phyloP scores from a whole-genome alignment of 2,329 filamentous ascomycete genomes.

The Neoarthrinium moseri region DNA sequence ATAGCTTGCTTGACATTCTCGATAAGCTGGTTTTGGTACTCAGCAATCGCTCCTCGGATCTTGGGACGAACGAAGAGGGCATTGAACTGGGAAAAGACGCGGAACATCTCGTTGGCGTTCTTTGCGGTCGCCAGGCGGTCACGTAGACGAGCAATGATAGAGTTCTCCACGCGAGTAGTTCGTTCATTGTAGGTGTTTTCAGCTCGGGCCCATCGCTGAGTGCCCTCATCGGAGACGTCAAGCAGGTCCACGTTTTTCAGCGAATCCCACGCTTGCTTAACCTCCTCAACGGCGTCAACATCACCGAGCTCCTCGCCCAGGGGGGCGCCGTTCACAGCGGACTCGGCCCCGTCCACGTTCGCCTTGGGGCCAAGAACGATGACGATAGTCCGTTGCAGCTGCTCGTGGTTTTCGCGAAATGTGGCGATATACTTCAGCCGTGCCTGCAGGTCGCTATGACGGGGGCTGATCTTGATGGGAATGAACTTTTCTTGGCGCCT shows the following conservation, averaged over 20 bases:
- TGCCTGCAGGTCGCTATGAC: slow-evolving; percentile 85
- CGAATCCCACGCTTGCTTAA: slow-evolving; percentile 89
- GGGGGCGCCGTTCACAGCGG: slow-evolving; percentile 58
- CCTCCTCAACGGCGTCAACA: slow-evolving; percentile 94
- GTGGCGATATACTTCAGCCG: slow-evolving; percentile 90
- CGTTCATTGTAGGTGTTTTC: slow-evolving; percentile 97
- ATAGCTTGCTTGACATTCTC: slow-evolving; percentile 98
- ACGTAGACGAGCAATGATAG: slow-evolving; percentile 90
- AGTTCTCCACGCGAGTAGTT: slow-evolving; percentile 96
- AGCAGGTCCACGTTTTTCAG: slow-evolving; percentile 93
- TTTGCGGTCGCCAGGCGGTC: slow-evolving; percentile 94
- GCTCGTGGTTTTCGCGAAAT: slow-evolving; percentile 96
- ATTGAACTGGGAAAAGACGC: slow-evolving; percentile 99
- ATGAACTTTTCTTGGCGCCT: slow-evolving; percentile 97
- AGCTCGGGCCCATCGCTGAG: slow-evolving; percentile 86
- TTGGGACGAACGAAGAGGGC: slow-evolving; percentile 98
- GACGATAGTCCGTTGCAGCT: slow-evolving; percentile 92
- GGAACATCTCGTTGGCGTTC: slow-evolving; percentile 99
- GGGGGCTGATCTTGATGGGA: slow-evolving; percentile 90
- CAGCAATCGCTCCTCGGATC: slow-evolving; percentile 94
- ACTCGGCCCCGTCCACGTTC: slow-evolving; percentile 54
- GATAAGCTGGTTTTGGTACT: slow-evolving; percentile 97
- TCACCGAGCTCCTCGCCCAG: slow-evolving; percentile 94
- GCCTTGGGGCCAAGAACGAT: slow-evolving; percentile 86
- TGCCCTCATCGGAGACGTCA: slow-evolving; percentile 87